Base-by-base conservation (phyloP, 352 stramenopile species). In the Sclerospora graminicola region DNA sequence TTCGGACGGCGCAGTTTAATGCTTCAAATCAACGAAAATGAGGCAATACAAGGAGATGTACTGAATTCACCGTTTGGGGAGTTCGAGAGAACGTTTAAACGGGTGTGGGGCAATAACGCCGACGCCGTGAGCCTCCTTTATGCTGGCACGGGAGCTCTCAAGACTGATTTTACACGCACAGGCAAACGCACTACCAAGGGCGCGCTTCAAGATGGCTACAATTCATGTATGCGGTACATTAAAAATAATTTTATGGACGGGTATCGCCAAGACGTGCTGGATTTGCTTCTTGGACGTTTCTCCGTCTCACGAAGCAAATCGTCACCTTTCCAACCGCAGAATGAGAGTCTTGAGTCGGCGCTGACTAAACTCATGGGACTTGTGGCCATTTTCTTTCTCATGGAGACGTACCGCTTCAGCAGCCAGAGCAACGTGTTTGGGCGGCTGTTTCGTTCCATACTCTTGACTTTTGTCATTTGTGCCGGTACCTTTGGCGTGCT, bases 201-300 rank as follows among this genome's bases (percentile, higher is more conserved):
- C 4, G 83, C 90, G 14, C 41, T 99, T 9, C 75, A 95, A 53
- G 95, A 99, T 75, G 93, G 89, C 24, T 69, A 96, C 47, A 97
- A 98, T 63, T 97, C 89, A 30, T 74, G 94, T 23, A 60, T 94
- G 53, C 72, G 94, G 21, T 98, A 97, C 66, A 89, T 97, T 60
- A 69, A 94, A 4, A 98, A 98, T 67, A 98, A 98, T 54, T 98
- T 98, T 62, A 62, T 85, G 42, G 94, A 98, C 66, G 89, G 84
- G 3, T 69, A 93, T 52, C 82, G 77, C 29, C 92, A 98, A 67
- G 93, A 98, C 59, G 87, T 89, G 32, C 80, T 97, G 41, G 89
- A 98, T 38, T 60, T 98, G 24, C 50, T 97, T 30, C 64, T 96
- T 8, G 75, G 75, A 6, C 69, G 76, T 35, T 84, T 70, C 51